phyloP scores from a whole-genome alignment of 192 early-diverging fungal genomes.

The Coemansia pectinata region DNA sequence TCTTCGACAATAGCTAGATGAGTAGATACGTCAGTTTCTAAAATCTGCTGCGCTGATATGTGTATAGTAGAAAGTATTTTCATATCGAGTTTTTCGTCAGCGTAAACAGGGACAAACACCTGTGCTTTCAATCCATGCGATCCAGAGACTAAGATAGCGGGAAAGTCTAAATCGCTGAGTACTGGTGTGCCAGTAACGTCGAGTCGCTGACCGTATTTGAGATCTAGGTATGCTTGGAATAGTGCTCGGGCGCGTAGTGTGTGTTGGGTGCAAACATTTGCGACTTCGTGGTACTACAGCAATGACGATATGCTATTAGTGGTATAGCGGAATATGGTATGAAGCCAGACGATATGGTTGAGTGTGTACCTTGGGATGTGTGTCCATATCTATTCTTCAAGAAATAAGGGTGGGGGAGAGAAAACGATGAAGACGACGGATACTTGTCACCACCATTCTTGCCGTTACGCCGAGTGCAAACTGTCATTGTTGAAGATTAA shows the following conservation, averaged over 20 bases:
- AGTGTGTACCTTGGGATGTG: conserved; percentile 21
- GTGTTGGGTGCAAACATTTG: conserved; percentile 15
- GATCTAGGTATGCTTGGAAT: conserved; percentile 37
- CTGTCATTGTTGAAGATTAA: background rate
- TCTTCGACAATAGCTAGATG: conserved; percentile 40
- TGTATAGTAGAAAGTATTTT: background rate
- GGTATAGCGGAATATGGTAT: background rate
- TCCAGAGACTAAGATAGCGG: background rate
- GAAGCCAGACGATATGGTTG: background rate
- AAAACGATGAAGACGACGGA: background rate
- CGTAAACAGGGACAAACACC: conserved; percentile 30
- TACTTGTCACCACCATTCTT: background rate
- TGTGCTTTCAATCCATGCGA: background rate
- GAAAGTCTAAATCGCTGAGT: background rate
- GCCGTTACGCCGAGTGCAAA: background rate
- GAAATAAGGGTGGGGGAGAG: background rate
- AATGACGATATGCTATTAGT: background rate
- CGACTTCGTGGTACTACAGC: conserved; percentile 34
- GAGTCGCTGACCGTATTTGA: conserved; percentile 37
- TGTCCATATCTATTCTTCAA: conserved; percentile 2
- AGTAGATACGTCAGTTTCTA: background rate
- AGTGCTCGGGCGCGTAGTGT: conserved; percentile 25
- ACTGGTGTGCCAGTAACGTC: background rate
- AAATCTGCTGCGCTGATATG: background rate
- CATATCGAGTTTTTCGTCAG: conserved; percentile 15